These are phyloP conservation scores for Fusarium nematophilum DNA, from an alignment of 2,329 filamentous ascomycete species.

Conservation along the genomic window DNA sequence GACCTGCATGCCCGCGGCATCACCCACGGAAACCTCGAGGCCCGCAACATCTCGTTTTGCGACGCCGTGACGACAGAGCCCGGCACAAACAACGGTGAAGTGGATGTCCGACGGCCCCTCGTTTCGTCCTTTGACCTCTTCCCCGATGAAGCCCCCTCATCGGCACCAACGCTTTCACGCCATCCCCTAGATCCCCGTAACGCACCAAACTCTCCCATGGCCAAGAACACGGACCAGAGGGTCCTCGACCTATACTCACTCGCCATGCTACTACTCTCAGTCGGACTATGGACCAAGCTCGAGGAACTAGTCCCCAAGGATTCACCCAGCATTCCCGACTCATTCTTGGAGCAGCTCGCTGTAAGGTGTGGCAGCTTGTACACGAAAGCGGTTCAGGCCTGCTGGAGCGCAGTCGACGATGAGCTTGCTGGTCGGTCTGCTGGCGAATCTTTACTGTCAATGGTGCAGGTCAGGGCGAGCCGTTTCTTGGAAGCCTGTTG, in stretches of 20 bases:
- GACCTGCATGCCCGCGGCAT: constrained; percentile 77
- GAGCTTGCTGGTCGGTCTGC: constrained; percentile 60
- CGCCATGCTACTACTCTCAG: constrained; percentile 77
- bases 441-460: constrained; percentile 64
- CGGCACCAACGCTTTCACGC: constrained; percentile 53
- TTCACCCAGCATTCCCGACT: constrained; percentile 67
- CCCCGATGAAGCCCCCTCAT: constrained; percentile 42
- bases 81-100: constrained; percentile 56
- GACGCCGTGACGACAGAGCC: constrained; percentile 56
- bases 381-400: constrained; percentile 78
- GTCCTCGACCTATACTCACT: constrained; percentile 78
- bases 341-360: constrained; percentile 71
- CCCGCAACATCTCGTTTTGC: constrained; percentile 75
- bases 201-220: constrained; percentile 60
- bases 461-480: constrained; percentile 65
- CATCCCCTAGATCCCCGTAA: constrained; percentile 73
- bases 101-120: constrained; percentile 75
- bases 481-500: constrained; percentile 71
- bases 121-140: constrained; percentile 82
- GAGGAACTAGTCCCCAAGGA: constrained; percentile 60
- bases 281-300: constrained; percentile 80
- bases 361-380: constrained; percentile 79
- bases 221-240: constrained; percentile 64
- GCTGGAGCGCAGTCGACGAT: constrained; percentile 76
- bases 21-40: constrained; percentile 76